These are phyloP conservation scores for Botryotinia narcissicola DNA, from an alignment of 2,329 filamentous ascomycete genomes.

Conservation along the genomic window DNA sequence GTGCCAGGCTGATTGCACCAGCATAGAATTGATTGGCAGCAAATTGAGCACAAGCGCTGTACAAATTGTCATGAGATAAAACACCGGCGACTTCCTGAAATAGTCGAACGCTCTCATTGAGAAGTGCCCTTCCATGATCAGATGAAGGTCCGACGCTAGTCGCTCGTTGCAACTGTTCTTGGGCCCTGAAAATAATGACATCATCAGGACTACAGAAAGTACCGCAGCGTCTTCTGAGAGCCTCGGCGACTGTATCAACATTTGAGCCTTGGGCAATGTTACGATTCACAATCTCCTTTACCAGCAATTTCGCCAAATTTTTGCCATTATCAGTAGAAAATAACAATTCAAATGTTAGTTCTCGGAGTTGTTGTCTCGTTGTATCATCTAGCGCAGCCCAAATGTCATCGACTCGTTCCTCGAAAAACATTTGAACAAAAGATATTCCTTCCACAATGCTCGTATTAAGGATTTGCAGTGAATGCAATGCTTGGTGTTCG, in stretches of 20 bases:
- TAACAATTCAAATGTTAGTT: conserved; percentile 82
- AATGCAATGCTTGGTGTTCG: conserved; percentile 89
- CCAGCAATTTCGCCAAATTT: conserved; percentile 87
- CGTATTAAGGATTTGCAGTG: conserved; percentile 78
- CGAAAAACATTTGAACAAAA: conserved; percentile 91
- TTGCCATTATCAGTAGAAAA: conserved; percentile 79
- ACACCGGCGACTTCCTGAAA: conserved; percentile 87
- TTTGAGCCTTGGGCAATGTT: conserved; percentile 97
- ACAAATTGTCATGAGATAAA: conserved; percentile 76
- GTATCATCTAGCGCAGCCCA: conserved; percentile 70
- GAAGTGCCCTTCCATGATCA: conserved; percentile 71
- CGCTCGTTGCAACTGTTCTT: conserved; percentile 88
- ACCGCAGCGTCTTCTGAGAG: conserved; percentile 85
- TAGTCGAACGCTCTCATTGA: conserved; percentile 84
- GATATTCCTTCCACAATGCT: conserved; percentile 96
- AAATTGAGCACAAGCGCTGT: conserved; percentile 76
- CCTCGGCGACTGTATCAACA: conserved; percentile 94
- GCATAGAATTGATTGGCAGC: conserved; percentile 84
- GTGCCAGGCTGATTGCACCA: conserved; percentile 82
- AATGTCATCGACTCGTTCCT: conserved; percentile 89
- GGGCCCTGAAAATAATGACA: conserved; percentile 96
- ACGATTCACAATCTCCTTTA: conserved; percentile 96
- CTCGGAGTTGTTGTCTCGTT: conserved; percentile 65
- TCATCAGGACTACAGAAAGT: conserved; percentile 98
- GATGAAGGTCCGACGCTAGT: conserved; percentile 73